Evolutionary conservation across 768 basidiomycete genomes (phyloP).

Genomic region (Termitomyces sp.): DNA sequence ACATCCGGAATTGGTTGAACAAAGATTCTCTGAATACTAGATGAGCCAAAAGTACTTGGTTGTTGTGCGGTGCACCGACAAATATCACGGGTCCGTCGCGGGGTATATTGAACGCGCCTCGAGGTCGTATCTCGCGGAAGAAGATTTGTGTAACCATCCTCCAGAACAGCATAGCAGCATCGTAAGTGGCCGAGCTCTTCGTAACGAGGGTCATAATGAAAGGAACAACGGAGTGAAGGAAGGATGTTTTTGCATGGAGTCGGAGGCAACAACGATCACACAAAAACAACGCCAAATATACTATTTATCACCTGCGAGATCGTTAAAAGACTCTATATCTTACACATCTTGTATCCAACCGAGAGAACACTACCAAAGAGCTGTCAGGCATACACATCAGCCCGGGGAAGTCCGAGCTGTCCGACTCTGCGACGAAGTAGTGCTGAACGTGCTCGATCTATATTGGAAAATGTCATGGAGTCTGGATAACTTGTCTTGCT

Average conservation of each 20-base stretch:
- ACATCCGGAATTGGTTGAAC: conserved; percentile 15
- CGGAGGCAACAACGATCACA: not conserved
- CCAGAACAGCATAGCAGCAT: conserved; percentile 83
- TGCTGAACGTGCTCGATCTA: conserved; percentile 59
- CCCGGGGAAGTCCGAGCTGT: conserved; percentile 27
- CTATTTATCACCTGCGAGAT: not conserved
- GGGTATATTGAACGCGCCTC: conserved; percentile 95
- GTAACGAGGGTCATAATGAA: conserved; percentile 17
- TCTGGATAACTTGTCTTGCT: conserved; percentile 66
- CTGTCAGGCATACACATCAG: not conserved
- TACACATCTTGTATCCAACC: conserved; percentile 1
- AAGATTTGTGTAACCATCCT: conserved; percentile 85
- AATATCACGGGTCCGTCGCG: conserved; percentile 88
- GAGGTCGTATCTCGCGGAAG: conserved; percentile 92
- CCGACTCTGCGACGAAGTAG: conserved; percentile 38
- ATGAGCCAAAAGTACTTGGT: conserved; percentile 54
- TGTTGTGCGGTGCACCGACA: conserved; percentile 89
- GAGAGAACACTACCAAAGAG: not conserved
- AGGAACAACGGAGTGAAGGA: not conserved
- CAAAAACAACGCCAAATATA: conserved; percentile 9
- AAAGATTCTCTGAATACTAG: not conserved
- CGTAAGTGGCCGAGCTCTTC: conserved; percentile 45
- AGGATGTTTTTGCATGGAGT: not conserved
- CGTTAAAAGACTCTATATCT: not conserved
- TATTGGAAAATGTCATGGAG: conserved; percentile 84